phyloP scores from a whole-genome alignment of 352 stramenopile species.

The Globisporangium rhizosaccharum region DNA sequence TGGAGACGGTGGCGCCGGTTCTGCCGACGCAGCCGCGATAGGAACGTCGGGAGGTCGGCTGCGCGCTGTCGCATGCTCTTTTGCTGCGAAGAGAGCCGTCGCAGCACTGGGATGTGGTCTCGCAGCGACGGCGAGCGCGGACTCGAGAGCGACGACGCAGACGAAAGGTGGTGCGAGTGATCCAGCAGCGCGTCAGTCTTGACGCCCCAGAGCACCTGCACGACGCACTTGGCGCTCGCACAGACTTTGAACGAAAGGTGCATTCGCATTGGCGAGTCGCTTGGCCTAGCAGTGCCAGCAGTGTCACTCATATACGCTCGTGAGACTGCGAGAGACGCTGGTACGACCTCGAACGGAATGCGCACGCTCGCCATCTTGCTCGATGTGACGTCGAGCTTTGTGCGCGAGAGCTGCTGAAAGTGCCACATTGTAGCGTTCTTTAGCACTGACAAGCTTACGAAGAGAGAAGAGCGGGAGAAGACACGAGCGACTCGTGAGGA shows the following conservation, averaged over 20 bases:
- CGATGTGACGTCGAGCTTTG: slow-evolving; percentile 25
- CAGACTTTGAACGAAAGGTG: slow-evolving; percentile 23
- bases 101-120: slow-evolving; percentile 3
- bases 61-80: slow-evolving; percentile 6
- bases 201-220: slow-evolving; percentile 36
- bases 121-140: neutral
- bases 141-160: neutral
- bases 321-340: slow-evolving; percentile 25
- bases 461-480: neutral
- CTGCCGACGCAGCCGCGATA: slow-evolving; percentile 21
- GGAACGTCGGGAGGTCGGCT: slow-evolving; percentile 8
- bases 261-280: slow-evolving; percentile 11
- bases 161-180: neutral
- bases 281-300: neutral
- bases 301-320: neutral
- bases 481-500: neutral
- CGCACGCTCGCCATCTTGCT: slow-evolving; percentile 36
- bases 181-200: slow-evolving; percentile 23
- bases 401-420: slow-evolving; percentile 55
- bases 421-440: slow-evolving; percentile 56
- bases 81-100: neutral
- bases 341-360: slow-evolving; percentile 38
- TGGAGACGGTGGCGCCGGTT: slow-evolving; percentile 21
- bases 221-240: slow-evolving; percentile 14
- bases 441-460: slow-evolving; percentile 36